Conservation (phyloP, 2,329 filamentous ascomycete genomes). For the Diaporthe capsici region DNA sequence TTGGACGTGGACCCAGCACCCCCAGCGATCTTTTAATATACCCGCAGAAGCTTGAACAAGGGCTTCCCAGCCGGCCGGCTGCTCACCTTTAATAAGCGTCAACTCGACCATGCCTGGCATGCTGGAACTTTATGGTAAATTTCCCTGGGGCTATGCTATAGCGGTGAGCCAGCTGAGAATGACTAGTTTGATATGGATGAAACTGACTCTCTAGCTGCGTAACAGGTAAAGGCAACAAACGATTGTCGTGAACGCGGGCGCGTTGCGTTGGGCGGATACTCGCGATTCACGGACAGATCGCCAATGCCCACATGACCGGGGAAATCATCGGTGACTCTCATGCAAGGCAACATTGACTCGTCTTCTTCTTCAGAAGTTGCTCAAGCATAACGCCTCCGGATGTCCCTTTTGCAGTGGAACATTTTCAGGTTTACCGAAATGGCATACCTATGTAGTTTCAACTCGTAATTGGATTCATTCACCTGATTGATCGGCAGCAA, state of each 20-base stretch:
- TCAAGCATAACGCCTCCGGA: neutral
- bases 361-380: no score
- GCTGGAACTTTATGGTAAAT: neutral
- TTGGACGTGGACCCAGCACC: neutral
- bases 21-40: conserved; percentile 23
- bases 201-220: neutral
- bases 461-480: neutral
- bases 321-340: neutral
- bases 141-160: neutral
- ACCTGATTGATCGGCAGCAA: neutral
- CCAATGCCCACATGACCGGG: neutral
- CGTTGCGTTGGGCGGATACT: neutral
- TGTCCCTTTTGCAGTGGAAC: no score
- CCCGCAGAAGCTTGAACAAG: neutral
- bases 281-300: neutral
- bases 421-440: no score
- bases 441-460: no score
- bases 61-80: neutral
- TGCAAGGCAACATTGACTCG: neutral
- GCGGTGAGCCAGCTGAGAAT: neutral
- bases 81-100: neutral
- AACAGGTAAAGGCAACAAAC: neutral
- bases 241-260: neutral
- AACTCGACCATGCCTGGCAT: neutral
- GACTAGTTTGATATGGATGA: neutral